These are phyloP conservation scores for Amphichorda felina DNA, from an alignment of 2,329 filamentous ascomycete genomes.

Conservation along the genomic window DNA sequence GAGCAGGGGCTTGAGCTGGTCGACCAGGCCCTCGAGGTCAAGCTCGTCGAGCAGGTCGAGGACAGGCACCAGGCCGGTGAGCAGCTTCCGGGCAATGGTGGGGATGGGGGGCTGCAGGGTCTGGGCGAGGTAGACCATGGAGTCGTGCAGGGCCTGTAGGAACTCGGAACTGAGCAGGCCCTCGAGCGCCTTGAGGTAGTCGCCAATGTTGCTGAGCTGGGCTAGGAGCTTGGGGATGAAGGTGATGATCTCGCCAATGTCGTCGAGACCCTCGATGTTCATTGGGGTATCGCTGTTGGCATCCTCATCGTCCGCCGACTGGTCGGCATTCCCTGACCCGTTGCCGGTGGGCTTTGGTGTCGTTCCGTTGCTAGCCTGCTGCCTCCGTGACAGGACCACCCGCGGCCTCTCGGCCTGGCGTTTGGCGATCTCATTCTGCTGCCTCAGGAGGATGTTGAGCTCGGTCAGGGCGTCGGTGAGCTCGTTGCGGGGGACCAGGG, in stretches of 20 bases:
- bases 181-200: slow-evolving; percentile 11
- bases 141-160: slow-evolving; percentile 25
- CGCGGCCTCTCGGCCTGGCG: neutral
- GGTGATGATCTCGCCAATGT: slow-evolving; percentile 10
- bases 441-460: slow-evolving; percentile 26
- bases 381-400: neutral
- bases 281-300: neutral
- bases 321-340: neutral
- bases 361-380: too few relatives aligned
- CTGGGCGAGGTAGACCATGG: slow-evolving; percentile 24
- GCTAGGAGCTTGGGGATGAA: slow-evolving; percentile 10
- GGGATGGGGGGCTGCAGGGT: slow-evolving; percentile 25
- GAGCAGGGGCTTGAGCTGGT: slow-evolving; percentile 12
- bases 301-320: neutral
- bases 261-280: slow-evolving; percentile 8
- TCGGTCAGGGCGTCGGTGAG: slow-evolving; percentile 31
- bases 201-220: slow-evolving; percentile 1
- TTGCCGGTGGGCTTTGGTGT: too few relatives aligned
- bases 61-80: slow-evolving; percentile 16
- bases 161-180: slow-evolving; percentile 24
- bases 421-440: slow-evolving; percentile 7
- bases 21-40: slow-evolving; percentile 15
- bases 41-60: slow-evolving; percentile 14
- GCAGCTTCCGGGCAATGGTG: slow-evolving; percentile 12
- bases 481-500: slow-evolving; percentile 30